Conservation (phyloP, 306 rosid genomes). For the Castanopsis chinensis region DNA sequence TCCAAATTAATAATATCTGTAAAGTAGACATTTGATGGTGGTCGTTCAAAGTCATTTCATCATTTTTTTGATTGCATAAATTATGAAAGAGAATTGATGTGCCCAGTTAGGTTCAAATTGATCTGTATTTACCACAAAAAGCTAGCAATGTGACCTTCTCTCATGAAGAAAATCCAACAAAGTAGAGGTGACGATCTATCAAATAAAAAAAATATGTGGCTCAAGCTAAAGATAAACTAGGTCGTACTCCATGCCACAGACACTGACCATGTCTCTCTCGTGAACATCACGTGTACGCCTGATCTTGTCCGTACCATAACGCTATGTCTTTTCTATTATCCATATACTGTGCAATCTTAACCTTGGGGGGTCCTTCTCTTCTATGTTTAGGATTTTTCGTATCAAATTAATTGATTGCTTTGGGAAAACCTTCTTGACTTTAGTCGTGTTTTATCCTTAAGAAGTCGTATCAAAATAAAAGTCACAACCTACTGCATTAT, state of each 20-base stretch:
- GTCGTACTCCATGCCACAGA: slow-evolving; percentile 41
- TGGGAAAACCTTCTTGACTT: background rate
- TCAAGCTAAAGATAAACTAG: slow-evolving; percentile 18
- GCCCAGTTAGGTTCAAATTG: too few relatives aligned
- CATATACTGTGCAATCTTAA: background rate
- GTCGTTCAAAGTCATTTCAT: too few relatives aligned
- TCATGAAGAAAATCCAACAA: slow-evolving; percentile 20
- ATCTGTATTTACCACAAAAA: background rate
- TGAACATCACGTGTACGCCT: slow-evolving; percentile 45
- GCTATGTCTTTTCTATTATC: slow-evolving; percentile 8
- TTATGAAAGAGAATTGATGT: too few relatives aligned
- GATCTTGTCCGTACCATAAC: slow-evolving; percentile 27
- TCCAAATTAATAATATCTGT: too few relatives aligned
- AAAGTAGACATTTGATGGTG: too few relatives aligned
- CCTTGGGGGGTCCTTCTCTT: too few relatives aligned
- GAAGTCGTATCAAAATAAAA: background rate
- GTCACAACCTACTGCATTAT: too few relatives aligned
- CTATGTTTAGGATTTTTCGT: too few relatives aligned
- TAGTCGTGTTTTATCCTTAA: background rate
- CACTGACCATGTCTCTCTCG: slow-evolving; percentile 32
- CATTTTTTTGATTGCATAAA: too few relatives aligned
- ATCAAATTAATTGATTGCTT: too few relatives aligned
- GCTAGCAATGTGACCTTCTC: slow-evolving; percentile 39
- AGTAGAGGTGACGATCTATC: background rate
- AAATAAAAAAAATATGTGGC: slow-evolving; percentile 27